Percentiles rank a stretch among this genome's conserved stretches.
These are phyloP conservation scores for Syzygium grande DNA, from an alignment of 345 rosid genomes.

Conservation along the genomic window DNA sequence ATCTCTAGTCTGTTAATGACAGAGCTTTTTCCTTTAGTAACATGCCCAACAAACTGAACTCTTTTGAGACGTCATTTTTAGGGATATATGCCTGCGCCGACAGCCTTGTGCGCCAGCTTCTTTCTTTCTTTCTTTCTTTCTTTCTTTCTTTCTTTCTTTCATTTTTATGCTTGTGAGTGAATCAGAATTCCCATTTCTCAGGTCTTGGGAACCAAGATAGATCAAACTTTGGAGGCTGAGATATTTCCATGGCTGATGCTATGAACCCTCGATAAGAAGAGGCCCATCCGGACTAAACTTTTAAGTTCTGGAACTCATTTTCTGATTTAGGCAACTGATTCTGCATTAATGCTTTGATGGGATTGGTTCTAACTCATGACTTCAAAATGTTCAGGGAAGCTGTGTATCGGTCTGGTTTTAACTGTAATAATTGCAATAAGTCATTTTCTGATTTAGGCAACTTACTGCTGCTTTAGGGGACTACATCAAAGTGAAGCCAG, in stretches of 20 bases:
- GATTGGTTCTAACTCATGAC: background rate
- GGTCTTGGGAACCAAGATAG: constrained; percentile 25
- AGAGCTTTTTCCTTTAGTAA: too few relatives aligned
- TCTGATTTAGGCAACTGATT: background rate
- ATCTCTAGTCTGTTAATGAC: too few relatives aligned
- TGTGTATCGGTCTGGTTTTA: constrained; percentile 80
- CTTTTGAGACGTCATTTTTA: too few relatives aligned
- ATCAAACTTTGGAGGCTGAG: constrained; percentile 29
- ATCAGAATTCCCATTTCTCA: background rate
- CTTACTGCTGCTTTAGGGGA: constrained; percentile 58
- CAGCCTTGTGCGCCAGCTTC: too few relatives aligned
- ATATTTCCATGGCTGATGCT: constrained; percentile 76
- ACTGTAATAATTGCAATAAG: constrained; percentile 65
- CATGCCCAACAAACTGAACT: too few relatives aligned
- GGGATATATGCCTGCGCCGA: too few relatives aligned
- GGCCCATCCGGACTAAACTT: constrained; percentile 83
- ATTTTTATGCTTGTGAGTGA: background rate
- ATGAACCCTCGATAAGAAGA: constrained; percentile 75
- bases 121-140: background rate
- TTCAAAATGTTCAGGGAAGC: constrained; percentile 44
- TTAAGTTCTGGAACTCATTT: constrained; percentile 31
- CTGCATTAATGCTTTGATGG: background rate
- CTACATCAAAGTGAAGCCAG: constrained; percentile 61
- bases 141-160: too few relatives aligned
- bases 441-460: constrained; percentile 75